phyloP scores from a whole-genome alignment of 1,284 basidiomycete species.

The Erythrobasidium hasegawianum region DNA sequence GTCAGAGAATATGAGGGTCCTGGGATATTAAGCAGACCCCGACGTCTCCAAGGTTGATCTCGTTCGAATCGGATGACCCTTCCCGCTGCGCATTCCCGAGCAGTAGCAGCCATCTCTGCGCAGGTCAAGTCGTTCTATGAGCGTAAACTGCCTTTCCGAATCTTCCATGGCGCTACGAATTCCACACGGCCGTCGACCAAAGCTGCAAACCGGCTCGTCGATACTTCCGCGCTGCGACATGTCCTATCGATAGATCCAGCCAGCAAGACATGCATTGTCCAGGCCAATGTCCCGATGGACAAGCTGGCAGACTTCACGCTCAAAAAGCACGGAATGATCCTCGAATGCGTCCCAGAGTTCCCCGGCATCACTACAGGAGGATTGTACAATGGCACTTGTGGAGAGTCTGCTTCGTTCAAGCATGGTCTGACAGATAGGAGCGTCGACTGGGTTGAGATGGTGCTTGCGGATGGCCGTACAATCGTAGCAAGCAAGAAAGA shows the following conservation, averaged over 20 bases:
- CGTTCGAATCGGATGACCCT: no score
- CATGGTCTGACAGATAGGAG: background rate
- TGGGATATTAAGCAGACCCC: no score
- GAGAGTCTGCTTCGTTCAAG: background rate
- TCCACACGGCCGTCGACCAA: background rate
- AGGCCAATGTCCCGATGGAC: slow-evolving; percentile 1
- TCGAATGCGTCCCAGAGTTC: background rate
- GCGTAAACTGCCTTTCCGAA: background rate
- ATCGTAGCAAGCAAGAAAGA: background rate
- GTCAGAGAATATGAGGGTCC: no score
- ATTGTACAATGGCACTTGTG: slow-evolving; percentile 3
- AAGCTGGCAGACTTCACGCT: background rate
- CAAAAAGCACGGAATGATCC: background rate
- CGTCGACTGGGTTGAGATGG: background rate
- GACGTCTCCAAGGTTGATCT: no score
- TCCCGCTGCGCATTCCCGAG: background rate
- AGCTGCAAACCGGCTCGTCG: background rate
- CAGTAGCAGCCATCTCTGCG: background rate
- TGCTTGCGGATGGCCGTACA: background rate
- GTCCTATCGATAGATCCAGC: background rate
- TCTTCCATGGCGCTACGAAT: background rate
- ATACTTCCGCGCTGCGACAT: slow-evolving; percentile 1
- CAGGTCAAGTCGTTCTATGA: slow-evolving; percentile 1
- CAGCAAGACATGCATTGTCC: slow-evolving; percentile 1
- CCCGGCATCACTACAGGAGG: background rate